Evolutionary conservation across 1,284 basidiomycete species (phyloP).

Genomic region (Hymenochaete sp.): DNA sequence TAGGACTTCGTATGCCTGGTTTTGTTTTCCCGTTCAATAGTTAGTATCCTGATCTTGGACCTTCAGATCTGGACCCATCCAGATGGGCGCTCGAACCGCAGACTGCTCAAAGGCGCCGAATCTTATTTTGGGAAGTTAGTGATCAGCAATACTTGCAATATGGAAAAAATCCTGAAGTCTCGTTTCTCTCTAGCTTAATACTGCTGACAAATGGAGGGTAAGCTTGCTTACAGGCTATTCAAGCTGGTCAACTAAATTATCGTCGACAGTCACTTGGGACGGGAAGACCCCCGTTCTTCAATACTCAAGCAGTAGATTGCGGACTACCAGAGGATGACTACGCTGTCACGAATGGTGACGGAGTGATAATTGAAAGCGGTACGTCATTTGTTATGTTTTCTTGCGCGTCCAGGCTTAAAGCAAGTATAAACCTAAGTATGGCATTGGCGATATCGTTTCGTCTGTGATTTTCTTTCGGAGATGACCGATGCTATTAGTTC

Average conservation of each 20-base stretch:
- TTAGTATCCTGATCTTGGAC: too few species aligned
- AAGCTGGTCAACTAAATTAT: neutral
- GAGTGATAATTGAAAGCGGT: conserved; percentile 5
- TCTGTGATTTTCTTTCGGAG: conserved; percentile 11
- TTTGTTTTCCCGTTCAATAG: neutral
- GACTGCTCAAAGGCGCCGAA: conserved; percentile 20
- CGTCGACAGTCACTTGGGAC: conserved; percentile 5
- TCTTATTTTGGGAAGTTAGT: conserved; percentile 24
- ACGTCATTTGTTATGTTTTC: too few species aligned
- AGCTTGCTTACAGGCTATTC: conserved; percentile 5
- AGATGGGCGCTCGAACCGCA: conserved; percentile 21
- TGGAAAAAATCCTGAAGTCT: too few species aligned
- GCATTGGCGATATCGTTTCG: conserved; percentile 17
- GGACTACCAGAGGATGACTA: conserved; percentile 10
- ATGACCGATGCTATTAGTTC: conserved; percentile 14
- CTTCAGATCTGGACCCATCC: conserved; percentile 23
- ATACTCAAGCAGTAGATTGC: conserved; percentile 6
- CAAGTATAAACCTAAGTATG: neutral
- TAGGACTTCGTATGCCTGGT: conserved; percentile 16
- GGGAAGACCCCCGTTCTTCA: conserved; percentile 8
- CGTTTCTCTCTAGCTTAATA: too few species aligned
- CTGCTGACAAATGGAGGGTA: neutral
- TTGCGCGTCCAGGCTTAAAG: too few species aligned
- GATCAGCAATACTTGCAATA: too few species aligned
- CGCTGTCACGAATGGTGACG: conserved; percentile 5